Percentiles rank a stretch among this genome's conserved stretches.
phyloP scores from a whole-genome alignment of 345 rosid species.

The Carallia pectinifolia region DNA sequence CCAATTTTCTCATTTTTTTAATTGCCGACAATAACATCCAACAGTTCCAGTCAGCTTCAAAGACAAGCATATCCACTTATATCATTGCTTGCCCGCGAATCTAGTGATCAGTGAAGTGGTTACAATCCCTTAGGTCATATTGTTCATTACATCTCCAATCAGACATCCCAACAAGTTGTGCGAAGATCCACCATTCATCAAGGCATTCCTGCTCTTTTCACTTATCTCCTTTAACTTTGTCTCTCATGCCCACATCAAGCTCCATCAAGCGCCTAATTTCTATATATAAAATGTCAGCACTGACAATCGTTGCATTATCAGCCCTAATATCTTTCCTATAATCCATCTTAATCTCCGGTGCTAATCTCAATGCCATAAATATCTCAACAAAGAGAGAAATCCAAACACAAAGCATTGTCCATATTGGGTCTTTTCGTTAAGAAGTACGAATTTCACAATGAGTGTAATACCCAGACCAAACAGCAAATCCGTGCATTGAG shows the following conservation, averaged over 20 bases:
- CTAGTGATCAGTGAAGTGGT: too few species aligned
- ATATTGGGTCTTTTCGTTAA: neutral
- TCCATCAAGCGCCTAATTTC: constrained; percentile 37
- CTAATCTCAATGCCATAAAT: constrained; percentile 41
- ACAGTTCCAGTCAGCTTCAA: too few species aligned
- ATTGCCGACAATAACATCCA: too few species aligned
- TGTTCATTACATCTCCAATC: constrained; percentile 14
- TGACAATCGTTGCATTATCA: constrained; percentile 10
- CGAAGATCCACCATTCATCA: constrained; percentile 43
- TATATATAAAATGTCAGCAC: constrained; percentile 32
- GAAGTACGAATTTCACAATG: too few species aligned
- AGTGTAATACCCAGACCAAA: neutral
- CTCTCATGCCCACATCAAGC: constrained; percentile 24
- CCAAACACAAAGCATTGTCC: neutral
- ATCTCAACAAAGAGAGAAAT: constrained; percentile 18
- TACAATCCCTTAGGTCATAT: too few species aligned
- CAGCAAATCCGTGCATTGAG: neutral
- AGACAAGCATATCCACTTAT: too few species aligned
- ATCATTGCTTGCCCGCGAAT: too few species aligned
- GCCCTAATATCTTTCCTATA: constrained; percentile 20
- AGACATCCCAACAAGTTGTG: constrained; percentile 24
- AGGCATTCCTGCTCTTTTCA: constrained; percentile 25
- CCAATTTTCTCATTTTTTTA: too few species aligned
- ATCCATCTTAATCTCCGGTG: constrained; percentile 46
- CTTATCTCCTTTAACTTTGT: constrained; percentile 31